Conservation (phyloP, 2,329 filamentous ascomycete species). For the Macrophomina phaseolina region DNA sequence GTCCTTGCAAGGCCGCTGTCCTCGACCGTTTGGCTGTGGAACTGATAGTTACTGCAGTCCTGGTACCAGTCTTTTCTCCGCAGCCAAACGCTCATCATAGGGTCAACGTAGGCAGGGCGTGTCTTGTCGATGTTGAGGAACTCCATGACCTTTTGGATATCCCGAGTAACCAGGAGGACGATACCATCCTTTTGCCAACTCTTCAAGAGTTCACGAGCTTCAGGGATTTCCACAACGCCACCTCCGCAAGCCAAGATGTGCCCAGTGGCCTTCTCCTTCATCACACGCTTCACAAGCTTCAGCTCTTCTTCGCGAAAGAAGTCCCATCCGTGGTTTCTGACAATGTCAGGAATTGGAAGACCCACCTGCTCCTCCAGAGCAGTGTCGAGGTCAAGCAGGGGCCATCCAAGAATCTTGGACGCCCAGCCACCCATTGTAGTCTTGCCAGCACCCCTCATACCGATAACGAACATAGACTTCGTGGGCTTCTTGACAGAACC, state of each 20-base stretch:
- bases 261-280: slow-evolving; percentile 75
- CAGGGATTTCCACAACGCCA: slow-evolving; percentile 85
- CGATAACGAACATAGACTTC: slow-evolving; percentile 88
- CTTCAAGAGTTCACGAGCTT: slow-evolving; percentile 76
- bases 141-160: slow-evolving; percentile 85
- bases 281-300: slow-evolving; percentile 72
- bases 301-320: slow-evolving; percentile 84
- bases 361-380: slow-evolving; percentile 78
- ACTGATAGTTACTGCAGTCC: slow-evolving; percentile 92
- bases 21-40: slow-evolving; percentile 76
- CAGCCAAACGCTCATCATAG: slow-evolving; percentile 89
- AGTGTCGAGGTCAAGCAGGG: slow-evolving; percentile 84
- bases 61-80: slow-evolving; percentile 88
- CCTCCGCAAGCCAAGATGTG: slow-evolving; percentile 93
- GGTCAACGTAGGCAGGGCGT: slow-evolving; percentile 87
- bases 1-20: slow-evolving; percentile 57
- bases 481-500: slow-evolving; percentile 42
- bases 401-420: slow-evolving; percentile 73
- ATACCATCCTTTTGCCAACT: slow-evolving; percentile 77
- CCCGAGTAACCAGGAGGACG: slow-evolving; percentile 84
- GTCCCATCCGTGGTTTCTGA: slow-evolving; percentile 81
- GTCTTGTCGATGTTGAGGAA: slow-evolving; percentile 90
- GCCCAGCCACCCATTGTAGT: slow-evolving; percentile 92
- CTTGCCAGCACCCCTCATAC: slow-evolving; percentile 97
- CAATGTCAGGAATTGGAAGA: slow-evolving; percentile 84